Conservation (phyloP, 768 basidiomycete species). For the Tephrocybe sp. region DNA sequence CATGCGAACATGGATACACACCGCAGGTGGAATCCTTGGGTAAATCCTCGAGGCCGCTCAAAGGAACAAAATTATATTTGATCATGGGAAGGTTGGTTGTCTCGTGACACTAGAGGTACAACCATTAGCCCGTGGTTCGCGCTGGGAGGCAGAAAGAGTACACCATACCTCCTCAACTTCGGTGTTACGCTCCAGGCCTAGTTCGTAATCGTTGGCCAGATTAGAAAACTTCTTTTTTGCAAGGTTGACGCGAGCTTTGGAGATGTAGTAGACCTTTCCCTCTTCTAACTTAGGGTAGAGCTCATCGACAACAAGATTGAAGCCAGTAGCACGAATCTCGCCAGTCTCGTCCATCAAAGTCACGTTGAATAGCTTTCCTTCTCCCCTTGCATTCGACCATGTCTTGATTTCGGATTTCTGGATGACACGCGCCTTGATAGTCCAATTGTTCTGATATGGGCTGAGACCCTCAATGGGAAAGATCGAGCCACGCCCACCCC, state of each 20-base stretch:
- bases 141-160: not conserved
- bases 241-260: conserved; percentile 88
- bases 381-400: conserved; percentile 89
- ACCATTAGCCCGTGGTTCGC: conserved; percentile 8
- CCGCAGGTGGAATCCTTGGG: conserved; percentile 85
- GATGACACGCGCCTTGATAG: conserved; percentile 91
- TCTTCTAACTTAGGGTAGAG: conserved; percentile 86
- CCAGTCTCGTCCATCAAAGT: conserved; percentile 95
- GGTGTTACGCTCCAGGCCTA: conserved; percentile 80
- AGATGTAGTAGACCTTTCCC: conserved; percentile 90
- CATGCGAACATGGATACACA: conserved; percentile 35
- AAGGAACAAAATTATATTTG: conserved; percentile 78
- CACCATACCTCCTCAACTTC: conserved; percentile 77
- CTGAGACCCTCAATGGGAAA: conserved; percentile 93
- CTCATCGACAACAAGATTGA: conserved; percentile 83
- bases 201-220: conserved; percentile 89
- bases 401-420: conserved; percentile 86
- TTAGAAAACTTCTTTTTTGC: conserved; percentile 97
- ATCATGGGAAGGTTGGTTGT: conserved; percentile 72
- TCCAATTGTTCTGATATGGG: conserved; percentile 99
- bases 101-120: conserved; percentile 71
- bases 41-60: conserved; percentile 60
- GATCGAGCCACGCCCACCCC: conserved; percentile 34
- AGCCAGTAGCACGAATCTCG: conserved; percentile 88
- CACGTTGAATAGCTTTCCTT: conserved; percentile 92